A percentile compares a stretch with the other conserved stretches of the same genome.
These are phyloP conservation scores for Theileria sp. DNA, from an alignment of 169 alveolate species.

Conservation along the genomic window DNA sequence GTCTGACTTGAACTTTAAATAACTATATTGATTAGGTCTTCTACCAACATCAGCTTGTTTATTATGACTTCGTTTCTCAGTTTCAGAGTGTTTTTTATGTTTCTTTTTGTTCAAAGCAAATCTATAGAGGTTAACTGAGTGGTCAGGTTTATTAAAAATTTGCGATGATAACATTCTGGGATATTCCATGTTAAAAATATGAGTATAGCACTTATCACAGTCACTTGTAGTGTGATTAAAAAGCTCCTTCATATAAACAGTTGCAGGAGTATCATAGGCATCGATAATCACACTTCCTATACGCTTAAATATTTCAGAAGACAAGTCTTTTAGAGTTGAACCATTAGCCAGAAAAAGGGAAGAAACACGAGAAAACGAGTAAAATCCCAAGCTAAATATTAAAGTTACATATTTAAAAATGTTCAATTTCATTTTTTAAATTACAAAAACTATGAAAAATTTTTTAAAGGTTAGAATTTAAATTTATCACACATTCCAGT, in stretches of 20 bases:
- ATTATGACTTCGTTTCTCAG: not conserved
- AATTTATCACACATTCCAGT: not conserved
- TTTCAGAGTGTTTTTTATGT: not conserved
- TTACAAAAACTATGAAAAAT: not conserved
- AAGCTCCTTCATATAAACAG: slow-evolving; percentile 7
- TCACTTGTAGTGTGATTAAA: not conserved
- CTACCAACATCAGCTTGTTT: not conserved
- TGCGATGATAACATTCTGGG: slow-evolving; percentile 68
- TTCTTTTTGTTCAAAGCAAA: slow-evolving; percentile 23
- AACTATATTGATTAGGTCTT: not conserved
- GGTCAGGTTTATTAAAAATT: slow-evolving; percentile 44
- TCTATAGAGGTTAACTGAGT: slow-evolving; percentile 27
- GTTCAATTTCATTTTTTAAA: not conserved
- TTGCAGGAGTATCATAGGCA: slow-evolving; percentile 10
- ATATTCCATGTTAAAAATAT: slow-evolving; percentile 23
- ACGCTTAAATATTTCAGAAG: slow-evolving; percentile 2
- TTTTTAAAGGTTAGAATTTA: not conserved
- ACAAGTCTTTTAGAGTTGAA: not conserved
- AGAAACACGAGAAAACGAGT: not conserved
- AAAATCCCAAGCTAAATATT: not conserved
- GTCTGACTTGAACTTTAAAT: not conserved
- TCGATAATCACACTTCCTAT: not conserved
- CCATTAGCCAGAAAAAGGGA: not conserved
- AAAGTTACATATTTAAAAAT: not conserved
- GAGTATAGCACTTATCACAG: slow-evolving; percentile 1